Evolutionary conservation across 2,329 filamentous ascomycete genomes (phyloP), one percentile per base, ranked within the genome.

Genomic region (Exophiala aquamarina): DNA sequence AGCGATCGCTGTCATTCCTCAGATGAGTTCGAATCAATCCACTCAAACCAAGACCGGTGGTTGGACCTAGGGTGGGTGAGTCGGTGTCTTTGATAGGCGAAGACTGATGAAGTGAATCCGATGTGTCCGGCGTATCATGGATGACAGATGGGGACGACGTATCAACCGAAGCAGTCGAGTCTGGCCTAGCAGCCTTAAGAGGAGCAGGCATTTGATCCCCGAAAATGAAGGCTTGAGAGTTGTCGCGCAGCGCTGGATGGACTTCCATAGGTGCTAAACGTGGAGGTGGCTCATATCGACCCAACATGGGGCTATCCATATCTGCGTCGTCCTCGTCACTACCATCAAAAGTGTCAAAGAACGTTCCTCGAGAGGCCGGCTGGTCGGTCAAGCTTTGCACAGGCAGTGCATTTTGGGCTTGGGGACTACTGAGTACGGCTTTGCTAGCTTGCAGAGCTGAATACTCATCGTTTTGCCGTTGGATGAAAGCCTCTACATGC

Each of bases 1-100:
- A 97, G 11, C 82, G 78, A 49, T 84, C 85, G 68, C 92, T 97
- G 54, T 85, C 82, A 26, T 82, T 82, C 41, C 93, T 83, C 32
- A 97, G 71, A 71, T 97, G 93, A 52, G 91, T 85, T 23, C 86
- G 82, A 36, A 95, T 84, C 73, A 95, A 79, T 2, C 86, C 87
- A 60, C 85, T 92, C 13, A 96, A 74, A 1, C 88, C 89, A 14
- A 68, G 56, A 2, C 66, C 68, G n/a, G 54, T 45, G 3, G 43
- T 47, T 0, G 87, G 84, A 2, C 86, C 86, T 4, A 95, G 70
- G 0, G 89, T 94, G 1, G 91, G 90, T 0, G 90, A 95, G 60
- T 95, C 89, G 15, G 55, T 44, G 31, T 65, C 59, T 36, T 46
- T 47, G 1, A 26, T 32, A 8, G 44, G 10, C 10, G 55, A 49